Base-by-base conservation (phyloP, 352 stramenopile genomes). In the Chrysophaeum taylorii region DNA sequence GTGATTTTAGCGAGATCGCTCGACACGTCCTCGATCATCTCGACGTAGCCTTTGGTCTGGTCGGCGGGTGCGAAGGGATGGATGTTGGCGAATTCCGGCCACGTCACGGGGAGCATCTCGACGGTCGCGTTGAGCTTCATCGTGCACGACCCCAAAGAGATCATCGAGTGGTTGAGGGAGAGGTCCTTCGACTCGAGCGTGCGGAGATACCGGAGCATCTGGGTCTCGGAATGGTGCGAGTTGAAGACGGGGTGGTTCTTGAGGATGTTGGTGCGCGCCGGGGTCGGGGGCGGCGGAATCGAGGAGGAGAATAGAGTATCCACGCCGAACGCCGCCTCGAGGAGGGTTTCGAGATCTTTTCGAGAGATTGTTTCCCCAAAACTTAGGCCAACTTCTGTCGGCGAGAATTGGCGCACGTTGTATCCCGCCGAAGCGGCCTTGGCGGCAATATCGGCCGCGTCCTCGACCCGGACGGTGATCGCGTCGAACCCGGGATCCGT, bases 111-210 rank as follows among this genome's bases (percentile, higher is more conserved):
- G 43, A 96, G 89, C 81, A 99, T 91, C 82, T 98, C 94, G 67
- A 86, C 87, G 25, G 95, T 94, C 36, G 93, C 91, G 76, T 99
- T 99, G 14, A 99, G 85, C 83, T 99, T 99, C 95, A 99, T 99
- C n/a, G 95, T 99, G 78, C 95, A 99, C 25, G 92, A 98, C 50
- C 95, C 95, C 5, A 99, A 85, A 42, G 93, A 96, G 80, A 99
- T 99, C 95, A 99, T 99, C 62, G 92, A 98, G 68, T 94, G 90
- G 82, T 98, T 97, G n/a, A 99, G 87, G 23, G 94, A 88, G 39
- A 99, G 79, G 79, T 99, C 95, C 77, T 97, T 97, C 79, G 97
- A 95, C 73, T 98, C 94, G 23, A 99, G 80, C 31, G 86, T 87
- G 81, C 98, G 98, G 48, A 99, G 78, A 84, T 99, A 99, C 31